phyloP scores from a whole-genome alignment of 2,329 filamentous ascomycete genomes.

The Trichoderma aggressivum region DNA sequence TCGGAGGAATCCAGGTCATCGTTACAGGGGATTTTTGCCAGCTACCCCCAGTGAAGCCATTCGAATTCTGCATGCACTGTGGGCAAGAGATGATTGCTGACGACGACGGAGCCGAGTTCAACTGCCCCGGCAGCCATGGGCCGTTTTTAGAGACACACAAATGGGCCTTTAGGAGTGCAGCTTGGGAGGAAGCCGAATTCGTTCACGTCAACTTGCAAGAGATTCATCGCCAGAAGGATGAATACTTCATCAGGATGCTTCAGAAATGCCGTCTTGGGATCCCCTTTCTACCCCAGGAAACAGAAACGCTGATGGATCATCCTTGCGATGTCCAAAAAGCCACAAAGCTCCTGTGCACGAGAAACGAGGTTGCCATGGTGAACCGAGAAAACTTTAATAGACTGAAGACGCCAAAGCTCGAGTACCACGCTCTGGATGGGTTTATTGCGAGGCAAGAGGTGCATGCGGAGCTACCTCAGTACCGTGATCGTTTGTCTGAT shows the following conservation, averaged over 20 bases:
- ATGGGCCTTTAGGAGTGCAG: conserved; percentile 57
- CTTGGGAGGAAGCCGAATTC: conserved; percentile 57
- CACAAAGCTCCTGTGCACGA: conserved; percentile 12
- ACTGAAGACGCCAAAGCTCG: background rate
- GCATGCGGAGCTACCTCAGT: background rate
- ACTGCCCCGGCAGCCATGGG: background rate
- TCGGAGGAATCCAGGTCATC: conserved; percentile 29
- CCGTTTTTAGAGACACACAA: conserved; percentile 45
- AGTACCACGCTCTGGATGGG: conserved; percentile 9
- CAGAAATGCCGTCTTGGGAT: conserved; percentile 16
- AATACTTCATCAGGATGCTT: conserved; percentile 17
- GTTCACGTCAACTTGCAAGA: conserved; percentile 49
- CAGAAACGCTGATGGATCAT: background rate
- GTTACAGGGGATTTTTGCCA: conserved; percentile 53
- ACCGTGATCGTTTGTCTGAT: conserved; percentile 10
- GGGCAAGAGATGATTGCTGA: conserved; percentile 23
- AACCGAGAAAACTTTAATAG: background rate
- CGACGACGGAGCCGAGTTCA: conserved; percentile 3
- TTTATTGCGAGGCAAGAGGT: background rate
- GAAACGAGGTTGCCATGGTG: background rate
- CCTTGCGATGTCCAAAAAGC: conserved; percentile 13
- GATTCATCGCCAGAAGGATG: conserved; percentile 57
- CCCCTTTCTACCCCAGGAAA: background rate
- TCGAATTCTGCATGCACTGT: conserved; percentile 31
- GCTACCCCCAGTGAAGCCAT: conserved; percentile 57